Percentiles rank a stretch among this genome's conserved stretches.
These are phyloP conservation scores for Cryphonectria japonica DNA, from an alignment of 2,329 filamentous ascomycete species.

Conservation along the genomic window DNA sequence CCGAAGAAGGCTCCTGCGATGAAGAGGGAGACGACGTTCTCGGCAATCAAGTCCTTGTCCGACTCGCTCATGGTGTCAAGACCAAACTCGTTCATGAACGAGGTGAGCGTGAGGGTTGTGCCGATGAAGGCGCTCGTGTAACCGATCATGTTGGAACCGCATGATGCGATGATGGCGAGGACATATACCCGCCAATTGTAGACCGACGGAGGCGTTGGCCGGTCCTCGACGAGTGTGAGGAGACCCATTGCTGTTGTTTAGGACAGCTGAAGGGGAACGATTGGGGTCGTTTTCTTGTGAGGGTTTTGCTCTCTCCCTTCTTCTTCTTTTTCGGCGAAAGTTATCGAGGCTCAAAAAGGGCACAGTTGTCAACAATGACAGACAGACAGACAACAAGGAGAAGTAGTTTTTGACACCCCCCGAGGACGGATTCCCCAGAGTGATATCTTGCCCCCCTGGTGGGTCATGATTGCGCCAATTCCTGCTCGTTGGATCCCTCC, in stretches of 20 bases:
- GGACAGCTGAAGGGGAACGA: not conserved
- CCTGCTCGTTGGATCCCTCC: constrained; percentile 4
- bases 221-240: constrained; percentile 53
- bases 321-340: not conserved
- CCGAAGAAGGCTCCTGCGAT: constrained; percentile 28
- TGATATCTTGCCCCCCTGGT: constrained; percentile 7
- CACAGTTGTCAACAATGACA: not conserved
- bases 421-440: not conserved
- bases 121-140: constrained; percentile 79
- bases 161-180: constrained; percentile 57
- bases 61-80: constrained; percentile 42
- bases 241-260: constrained; percentile 10
- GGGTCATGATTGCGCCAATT: constrained; percentile 4
- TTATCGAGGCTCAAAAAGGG: not conserved
- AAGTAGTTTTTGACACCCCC: not conserved
- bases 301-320: too few relatives aligned
- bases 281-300: not conserved
- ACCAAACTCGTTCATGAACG: constrained; percentile 70
- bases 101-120: constrained; percentile 70
- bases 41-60: constrained; percentile 55
- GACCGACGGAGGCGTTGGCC: constrained; percentile 59
- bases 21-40: constrained; percentile 41
- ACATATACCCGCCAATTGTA: constrained; percentile 57
- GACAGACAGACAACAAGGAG: not conserved
- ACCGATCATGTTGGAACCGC: constrained; percentile 60